Percentiles rank a stretch among this genome's conserved stretches.
Evolutionary conservation across 352 stramenopile species (phyloP).

Genomic region (Pythium sp.): DNA sequence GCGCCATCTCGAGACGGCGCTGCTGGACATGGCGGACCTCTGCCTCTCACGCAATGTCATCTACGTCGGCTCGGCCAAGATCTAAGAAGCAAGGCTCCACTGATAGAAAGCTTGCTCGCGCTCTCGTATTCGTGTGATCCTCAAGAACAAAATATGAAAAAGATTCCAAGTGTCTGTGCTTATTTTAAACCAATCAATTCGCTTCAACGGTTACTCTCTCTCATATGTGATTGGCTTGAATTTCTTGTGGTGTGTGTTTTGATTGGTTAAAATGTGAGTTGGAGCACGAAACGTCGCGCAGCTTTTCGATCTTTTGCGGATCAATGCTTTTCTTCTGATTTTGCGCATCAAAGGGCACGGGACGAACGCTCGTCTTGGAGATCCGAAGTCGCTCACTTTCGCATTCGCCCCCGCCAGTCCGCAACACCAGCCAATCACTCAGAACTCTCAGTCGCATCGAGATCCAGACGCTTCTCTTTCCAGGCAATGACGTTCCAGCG

Average conservation of each 20-base stretch:
- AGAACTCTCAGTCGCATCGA: neutral
- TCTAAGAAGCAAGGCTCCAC: slow-evolving; percentile 33
- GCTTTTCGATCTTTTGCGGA: slow-evolving; percentile 22
- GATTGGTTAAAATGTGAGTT: slow-evolving; percentile 20
- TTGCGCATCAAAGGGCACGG: slow-evolving; percentile 14
- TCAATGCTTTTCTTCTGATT: slow-evolving; percentile 11
- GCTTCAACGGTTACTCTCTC: neutral
- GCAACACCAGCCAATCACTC: neutral
- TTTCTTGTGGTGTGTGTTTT: slow-evolving; percentile 7
- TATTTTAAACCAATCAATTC: slow-evolving; percentile 29
- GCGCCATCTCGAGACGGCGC: slow-evolving; percentile 90
- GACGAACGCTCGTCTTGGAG: neutral
- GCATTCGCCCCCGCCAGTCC: slow-evolving; percentile 16
- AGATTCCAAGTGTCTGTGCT: neutral
- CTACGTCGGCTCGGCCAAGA: slow-evolving; percentile 87
- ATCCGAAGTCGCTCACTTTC: slow-evolving; percentile 16
- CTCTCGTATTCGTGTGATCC: neutral
- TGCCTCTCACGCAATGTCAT: slow-evolving; percentile 89
- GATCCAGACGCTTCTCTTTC: neutral
- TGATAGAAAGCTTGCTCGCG: no score
- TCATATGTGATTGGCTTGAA: neutral
- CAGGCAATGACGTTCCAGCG: slow-evolving; percentile 20
- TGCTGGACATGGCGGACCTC: slow-evolving; percentile 95
- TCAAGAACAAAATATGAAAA: neutral
- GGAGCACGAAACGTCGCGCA: slow-evolving; percentile 29